Evolutionary conservation across 148 eudicot species (phyloP), one percentile per base, ranked within the genome.

Genomic region (Cornus florida): DNA sequence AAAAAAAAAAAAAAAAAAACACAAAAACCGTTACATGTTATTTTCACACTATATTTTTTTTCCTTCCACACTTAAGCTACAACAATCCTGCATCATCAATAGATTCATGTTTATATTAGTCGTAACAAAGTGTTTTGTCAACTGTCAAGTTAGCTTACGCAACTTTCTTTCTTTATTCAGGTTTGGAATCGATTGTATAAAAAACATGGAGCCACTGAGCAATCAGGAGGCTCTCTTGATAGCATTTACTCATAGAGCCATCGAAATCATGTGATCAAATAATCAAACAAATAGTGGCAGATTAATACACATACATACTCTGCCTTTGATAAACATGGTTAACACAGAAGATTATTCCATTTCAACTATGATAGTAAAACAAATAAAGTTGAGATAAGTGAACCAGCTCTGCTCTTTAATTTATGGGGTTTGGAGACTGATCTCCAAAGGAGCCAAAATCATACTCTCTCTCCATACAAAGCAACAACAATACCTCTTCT

Each of bases 401-500:
- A 2, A 53, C 19, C 59, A 53, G 17, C 56, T 48, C 72, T 79
- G 62, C 41, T 67, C 77, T 79, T 67, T 38, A 35, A 67, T 35
- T 28, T 28, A 28, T 16, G 73, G 62, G 72, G 77, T 38, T 31
- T 67, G 65, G 56, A 6, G 39, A 22, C 28, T 32, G 20, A 53
- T 67, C n/a, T 53, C 28, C 38, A 81, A 83, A 72, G 81, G 70
- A 66, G 50, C 81, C 70, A 76, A 78, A 83, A 75, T 74, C 83
- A 57, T 80, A 75, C 92, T 89, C 89, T 89, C 86, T 87, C 89
- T 83, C 60, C 79, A 66, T 59, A 80, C 82, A 79, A 88, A 71
- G 79, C 80, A 78, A 76, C 65, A 67, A 77, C 76, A 64, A 35
- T n/a, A 68, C 43, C 38, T 75, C 67, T 69, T 76, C 70, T 73